A percentile compares a stretch with the other conserved stretches of the same genome.
Evolutionary conservation across 2,329 filamentous ascomycete species (phyloP).

Genomic region (Curvularia lunata): DNA sequence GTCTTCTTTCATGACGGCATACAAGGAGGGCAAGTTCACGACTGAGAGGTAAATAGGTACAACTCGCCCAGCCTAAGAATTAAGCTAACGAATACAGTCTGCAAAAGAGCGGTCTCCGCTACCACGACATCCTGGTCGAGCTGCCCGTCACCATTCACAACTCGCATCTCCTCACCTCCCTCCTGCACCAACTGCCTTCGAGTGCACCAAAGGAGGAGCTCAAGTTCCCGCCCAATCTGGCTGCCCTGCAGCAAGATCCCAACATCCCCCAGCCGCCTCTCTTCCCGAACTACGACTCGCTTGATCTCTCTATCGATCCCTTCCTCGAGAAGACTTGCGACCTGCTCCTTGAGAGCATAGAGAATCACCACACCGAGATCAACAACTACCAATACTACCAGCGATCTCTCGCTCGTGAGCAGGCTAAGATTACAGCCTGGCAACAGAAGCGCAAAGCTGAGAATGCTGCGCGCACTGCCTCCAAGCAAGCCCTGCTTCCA

Average conservation of each 20-base stretch:
- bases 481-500: constrained; percentile 86
- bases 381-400: constrained; percentile 99
- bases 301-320: constrained; percentile 93
- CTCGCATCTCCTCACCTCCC: constrained; percentile 94
- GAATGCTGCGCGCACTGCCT: constrained; percentile 81
- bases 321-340: constrained; percentile 99
- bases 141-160: constrained; percentile 91
- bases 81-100: constrained; percentile 63
- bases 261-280: constrained; percentile 68
- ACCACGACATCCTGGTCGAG: constrained; percentile 92
- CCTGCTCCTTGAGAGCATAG: constrained; percentile 92
- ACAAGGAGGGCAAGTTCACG: constrained; percentile 97
- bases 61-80: not conserved
- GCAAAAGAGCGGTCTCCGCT: constrained; percentile 90
- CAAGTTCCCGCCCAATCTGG: constrained; percentile 77
- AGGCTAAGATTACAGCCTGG: constrained; percentile 96
- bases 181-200: constrained; percentile 87
- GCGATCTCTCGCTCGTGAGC: constrained; percentile 89
- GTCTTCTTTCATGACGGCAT: constrained; percentile 84
- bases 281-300: constrained; percentile 84
- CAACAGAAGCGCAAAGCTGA: constrained; percentile 96
- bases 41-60: constrained; percentile 80
- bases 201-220: constrained; percentile 70
- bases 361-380: constrained; percentile 96
- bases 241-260: constrained; percentile 73